These are phyloP conservation scores for Ophiocordyceps robertsii DNA, from an alignment of 2,329 filamentous ascomycete genomes.

Conservation along the genomic window DNA sequence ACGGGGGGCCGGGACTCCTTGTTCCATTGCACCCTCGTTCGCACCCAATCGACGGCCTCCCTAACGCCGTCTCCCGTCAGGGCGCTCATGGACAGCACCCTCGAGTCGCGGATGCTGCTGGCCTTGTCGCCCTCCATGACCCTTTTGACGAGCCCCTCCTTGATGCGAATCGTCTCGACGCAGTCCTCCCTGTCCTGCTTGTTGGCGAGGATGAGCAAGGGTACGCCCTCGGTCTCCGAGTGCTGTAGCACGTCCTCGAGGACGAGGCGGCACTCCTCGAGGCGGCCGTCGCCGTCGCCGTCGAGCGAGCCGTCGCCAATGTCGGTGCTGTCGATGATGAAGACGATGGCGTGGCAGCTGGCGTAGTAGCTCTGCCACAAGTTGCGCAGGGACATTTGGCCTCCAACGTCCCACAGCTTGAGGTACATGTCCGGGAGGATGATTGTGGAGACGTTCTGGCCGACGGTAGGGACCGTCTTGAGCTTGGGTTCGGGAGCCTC, in stretches of 20 bases:
- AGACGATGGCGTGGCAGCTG: constrained; percentile 91
- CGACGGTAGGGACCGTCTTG: constrained; percentile 91
- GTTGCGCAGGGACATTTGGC: constrained; percentile 75
- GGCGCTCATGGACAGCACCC: constrained; percentile 86
- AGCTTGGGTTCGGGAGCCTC: constrained; percentile 48
- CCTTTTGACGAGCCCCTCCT: constrained; percentile 88
- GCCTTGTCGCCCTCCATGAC: constrained; percentile 94
- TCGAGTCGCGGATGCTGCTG: constrained; percentile 70
- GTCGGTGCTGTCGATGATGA: constrained; percentile 92
- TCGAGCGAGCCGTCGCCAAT: constrained; percentile 69
- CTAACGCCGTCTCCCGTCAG: constrained; percentile 75
- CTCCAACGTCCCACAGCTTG: constrained; percentile 97
- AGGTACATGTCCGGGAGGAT: constrained; percentile 88
- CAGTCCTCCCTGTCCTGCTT: constrained; percentile 98
- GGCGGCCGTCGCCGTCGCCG: constrained; percentile 36
- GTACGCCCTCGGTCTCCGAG: constrained; percentile 80
- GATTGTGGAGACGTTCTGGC: constrained; percentile 91
- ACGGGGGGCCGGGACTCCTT: constrained; percentile 84
- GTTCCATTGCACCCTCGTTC: constrained; percentile 88
- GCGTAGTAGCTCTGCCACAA: constrained; percentile 96
- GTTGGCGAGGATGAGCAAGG: constrained; percentile 83
- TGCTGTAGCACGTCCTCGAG: constrained; percentile 83
- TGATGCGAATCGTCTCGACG: constrained; percentile 92
- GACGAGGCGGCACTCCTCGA: constrained; percentile 82
- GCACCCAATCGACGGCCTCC: constrained; percentile 95